Conservation (phyloP, 1,284 basidiomycete genomes). For the Stygiomarasmius scandens region DNA sequence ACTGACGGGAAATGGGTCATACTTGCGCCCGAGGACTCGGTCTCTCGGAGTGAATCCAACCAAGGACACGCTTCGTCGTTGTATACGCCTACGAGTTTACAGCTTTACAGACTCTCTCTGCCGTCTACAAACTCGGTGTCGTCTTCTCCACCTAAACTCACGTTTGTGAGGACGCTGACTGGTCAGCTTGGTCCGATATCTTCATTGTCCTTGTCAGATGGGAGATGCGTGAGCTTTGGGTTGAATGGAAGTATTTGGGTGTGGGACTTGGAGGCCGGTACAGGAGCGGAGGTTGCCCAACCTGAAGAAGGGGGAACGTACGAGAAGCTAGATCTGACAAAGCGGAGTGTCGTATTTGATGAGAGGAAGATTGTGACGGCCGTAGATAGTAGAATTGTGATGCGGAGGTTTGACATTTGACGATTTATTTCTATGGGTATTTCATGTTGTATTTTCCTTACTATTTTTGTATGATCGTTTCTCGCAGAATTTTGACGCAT, state of each 20-base stretch:
- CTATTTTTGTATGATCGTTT: no score
- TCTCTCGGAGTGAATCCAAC: constrained; percentile 20
- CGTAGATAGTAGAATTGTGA: constrained; percentile 51
- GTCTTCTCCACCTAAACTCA: constrained; percentile 57
- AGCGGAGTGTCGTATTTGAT: constrained; percentile 62
- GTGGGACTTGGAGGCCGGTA: constrained; percentile 77
- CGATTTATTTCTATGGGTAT: background rate
- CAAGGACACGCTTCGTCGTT: constrained; percentile 27
- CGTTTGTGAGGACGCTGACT: constrained; percentile 70
- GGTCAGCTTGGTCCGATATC: constrained; percentile 69
- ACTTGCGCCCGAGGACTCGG: constrained; percentile 59
- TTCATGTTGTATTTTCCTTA: no score
- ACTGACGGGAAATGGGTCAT: constrained; percentile 86
- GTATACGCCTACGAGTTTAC: constrained; percentile 57
- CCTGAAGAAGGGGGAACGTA: constrained; percentile 24
- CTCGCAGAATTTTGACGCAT: no score
- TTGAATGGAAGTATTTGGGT: constrained; percentile 76
- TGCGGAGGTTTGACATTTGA: constrained; percentile 71
- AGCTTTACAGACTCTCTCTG: constrained; percentile 72
- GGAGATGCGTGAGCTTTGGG: constrained; percentile 75
- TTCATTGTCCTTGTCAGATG: constrained; percentile 72
- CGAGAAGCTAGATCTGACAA: constrained; percentile 32
- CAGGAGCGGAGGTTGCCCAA: constrained; percentile 58
- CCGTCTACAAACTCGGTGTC: constrained; percentile 53
- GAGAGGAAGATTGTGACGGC: constrained; percentile 70